A percentile compares a stretch with the other conserved stretches of the same genome.
Conservation (phyloP, 768 basidiomycete species). For the Pisolithus albus region DNA sequence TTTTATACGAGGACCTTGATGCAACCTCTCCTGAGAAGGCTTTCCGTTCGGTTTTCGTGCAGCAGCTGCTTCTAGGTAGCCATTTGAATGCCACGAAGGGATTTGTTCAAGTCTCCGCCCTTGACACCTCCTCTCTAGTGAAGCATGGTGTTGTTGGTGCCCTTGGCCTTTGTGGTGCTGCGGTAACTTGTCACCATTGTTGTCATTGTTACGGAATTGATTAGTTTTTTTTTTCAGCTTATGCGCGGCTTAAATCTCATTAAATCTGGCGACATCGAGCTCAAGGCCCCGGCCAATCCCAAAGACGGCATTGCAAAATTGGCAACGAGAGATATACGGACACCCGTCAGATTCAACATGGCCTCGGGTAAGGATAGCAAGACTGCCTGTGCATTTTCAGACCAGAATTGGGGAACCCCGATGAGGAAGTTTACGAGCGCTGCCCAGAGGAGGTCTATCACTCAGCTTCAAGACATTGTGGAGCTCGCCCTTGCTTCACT, state of each 20-base stretch:
- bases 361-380: constrained; percentile 4
- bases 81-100: constrained; percentile 2
- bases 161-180: neutral
- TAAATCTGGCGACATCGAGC: neutral
- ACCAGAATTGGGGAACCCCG: constrained; percentile 3
- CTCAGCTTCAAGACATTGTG: no score
- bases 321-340: neutral
- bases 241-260: neutral
- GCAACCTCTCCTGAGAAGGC: neutral
- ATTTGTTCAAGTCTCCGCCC: neutral
- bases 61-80: neutral
- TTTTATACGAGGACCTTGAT: neutral
- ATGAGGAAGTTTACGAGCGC: neutral
- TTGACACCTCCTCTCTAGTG: neutral
- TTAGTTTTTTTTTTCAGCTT: neutral
- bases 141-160: neutral
- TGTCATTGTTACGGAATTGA: neutral
- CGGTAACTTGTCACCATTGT: neutral
- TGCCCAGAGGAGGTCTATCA: no score
- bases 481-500: no score
- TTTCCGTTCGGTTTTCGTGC: neutral
- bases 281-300: neutral
- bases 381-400: neutral
- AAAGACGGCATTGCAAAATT: neutral
- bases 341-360: constrained; percentile 1